phyloP scores from a whole-genome alignment of 371 early-diverging fungal species.

The Syncephalastrum contaminatum region DNA sequence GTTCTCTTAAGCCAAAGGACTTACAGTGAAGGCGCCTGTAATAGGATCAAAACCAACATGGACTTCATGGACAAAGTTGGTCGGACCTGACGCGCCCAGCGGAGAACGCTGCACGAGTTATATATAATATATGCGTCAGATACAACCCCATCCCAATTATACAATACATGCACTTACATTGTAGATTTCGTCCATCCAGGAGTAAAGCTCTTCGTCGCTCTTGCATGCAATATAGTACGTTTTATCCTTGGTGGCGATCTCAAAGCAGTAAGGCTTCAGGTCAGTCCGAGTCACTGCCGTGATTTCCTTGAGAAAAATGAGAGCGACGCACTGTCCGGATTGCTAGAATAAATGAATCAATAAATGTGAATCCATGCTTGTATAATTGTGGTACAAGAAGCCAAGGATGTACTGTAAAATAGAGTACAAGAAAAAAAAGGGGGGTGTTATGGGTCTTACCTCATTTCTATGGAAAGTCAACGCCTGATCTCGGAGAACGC shows the following conservation, averaged over 20 bases:
- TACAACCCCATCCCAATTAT: neutral
- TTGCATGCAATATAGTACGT: conserved; percentile 89
- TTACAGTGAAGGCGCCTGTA: conserved; percentile 91
- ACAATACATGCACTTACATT: conserved; percentile 45
- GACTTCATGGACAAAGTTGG: conserved; percentile 92
- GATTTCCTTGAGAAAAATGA: conserved; percentile 92
- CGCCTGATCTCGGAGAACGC: conserved; percentile 86
- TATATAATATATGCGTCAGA: neutral
- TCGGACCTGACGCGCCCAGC: conserved; percentile 88
- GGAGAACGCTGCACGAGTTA: conserved; percentile 28
- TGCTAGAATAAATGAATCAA: conserved; percentile 22
- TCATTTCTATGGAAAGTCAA: conserved; percentile 94
- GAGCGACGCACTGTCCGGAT: conserved; percentile 58
- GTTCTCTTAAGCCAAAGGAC: conserved; percentile 16
- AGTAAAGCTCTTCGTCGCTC: conserved; percentile 95
- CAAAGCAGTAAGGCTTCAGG: conserved; percentile 88
- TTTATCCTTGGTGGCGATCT: conserved; percentile 86
- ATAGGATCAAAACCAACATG: conserved; percentile 96
- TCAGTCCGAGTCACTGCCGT: conserved; percentile 83
- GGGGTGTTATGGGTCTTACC: conserved; percentile 39
- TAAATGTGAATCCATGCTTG: no score
- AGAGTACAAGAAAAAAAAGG: conserved; percentile 2
- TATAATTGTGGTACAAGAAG: neutral
- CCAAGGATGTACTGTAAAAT: neutral
- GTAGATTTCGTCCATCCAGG: conserved; percentile 97